phyloP scores from a whole-genome alignment of 306 rosid genomes.

The Carpinus fangiana region DNA sequence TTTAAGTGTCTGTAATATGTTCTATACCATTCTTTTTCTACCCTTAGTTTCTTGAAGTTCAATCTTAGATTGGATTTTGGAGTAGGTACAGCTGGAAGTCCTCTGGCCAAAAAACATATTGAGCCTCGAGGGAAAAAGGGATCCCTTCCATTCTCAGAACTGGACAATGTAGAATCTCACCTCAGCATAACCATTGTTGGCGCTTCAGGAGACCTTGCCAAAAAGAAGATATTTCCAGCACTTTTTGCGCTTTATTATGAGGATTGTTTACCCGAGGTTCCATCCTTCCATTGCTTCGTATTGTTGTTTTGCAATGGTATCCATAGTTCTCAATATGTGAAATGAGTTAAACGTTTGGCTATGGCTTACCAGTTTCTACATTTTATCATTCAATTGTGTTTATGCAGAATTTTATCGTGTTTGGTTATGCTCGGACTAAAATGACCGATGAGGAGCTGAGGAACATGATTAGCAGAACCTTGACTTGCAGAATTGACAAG shows the following conservation, averaged over 20 bases:
- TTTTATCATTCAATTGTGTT: conserved; percentile 19
- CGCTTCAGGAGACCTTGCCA: conserved; percentile 99
- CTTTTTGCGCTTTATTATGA: conserved; percentile 94
- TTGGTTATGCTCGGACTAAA: conserved; percentile 81
- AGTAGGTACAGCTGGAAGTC: conserved; percentile 56
- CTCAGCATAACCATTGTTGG: conserved; percentile 91
- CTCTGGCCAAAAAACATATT: conserved; percentile 47
- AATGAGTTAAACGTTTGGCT: conserved; percentile 19
- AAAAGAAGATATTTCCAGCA: conserved; percentile 94
- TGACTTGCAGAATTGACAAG: conserved; percentile 92
- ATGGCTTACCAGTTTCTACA: conserved; percentile 10
- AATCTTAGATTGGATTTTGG: conserved; percentile 29
- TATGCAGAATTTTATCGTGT: conserved; percentile 73
- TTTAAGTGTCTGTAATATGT: conserved; percentile 14
- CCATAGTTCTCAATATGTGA: not conserved
- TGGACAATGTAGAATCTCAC: conserved; percentile 46
- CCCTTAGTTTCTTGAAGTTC: conserved; percentile 17
- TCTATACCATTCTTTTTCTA: not conserved
- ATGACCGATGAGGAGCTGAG: conserved; percentile 80
- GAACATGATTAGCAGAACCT: conserved; percentile 74
- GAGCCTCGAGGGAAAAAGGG: conserved; percentile 39
- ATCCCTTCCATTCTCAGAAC: conserved; percentile 40
- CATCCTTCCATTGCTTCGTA: conserved; percentile 5
- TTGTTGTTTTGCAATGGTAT: not conserved
- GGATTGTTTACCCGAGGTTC: conserved; percentile 84